Conservation (phyloP, 441 rosid species). For the Populus hybrid region DNA sequence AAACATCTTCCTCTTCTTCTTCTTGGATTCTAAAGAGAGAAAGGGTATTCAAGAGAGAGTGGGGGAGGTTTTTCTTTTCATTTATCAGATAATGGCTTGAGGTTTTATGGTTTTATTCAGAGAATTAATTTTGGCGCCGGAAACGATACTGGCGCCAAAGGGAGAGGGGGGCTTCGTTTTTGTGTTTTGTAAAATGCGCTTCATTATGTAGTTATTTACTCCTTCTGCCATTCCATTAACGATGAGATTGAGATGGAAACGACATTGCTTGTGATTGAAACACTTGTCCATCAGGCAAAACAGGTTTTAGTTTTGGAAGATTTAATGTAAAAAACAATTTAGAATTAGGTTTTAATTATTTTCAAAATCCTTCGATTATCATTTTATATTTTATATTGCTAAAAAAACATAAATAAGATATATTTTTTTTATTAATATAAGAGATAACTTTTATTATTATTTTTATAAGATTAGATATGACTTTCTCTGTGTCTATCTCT, state of each 20-base stretch:
- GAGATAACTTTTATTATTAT: no score
- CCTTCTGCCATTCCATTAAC: not conserved
- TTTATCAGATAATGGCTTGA: not conserved
- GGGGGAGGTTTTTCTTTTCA: not conserved
- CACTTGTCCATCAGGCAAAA: not conserved
- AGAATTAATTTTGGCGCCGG: not conserved
- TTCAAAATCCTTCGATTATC: not conserved
- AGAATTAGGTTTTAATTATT: not conserved
- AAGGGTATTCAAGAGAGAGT: not conserved
- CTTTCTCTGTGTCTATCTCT: no score
- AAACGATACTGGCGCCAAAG: not conserved
- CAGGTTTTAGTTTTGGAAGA: not conserved
- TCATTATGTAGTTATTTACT: not conserved
- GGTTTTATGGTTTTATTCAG: not conserved
- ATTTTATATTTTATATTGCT: no score
- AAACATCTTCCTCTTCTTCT: slow-evolving; percentile 45
- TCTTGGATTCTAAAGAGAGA: not conserved
- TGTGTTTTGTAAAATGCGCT: not conserved
- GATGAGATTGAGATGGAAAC: not conserved
- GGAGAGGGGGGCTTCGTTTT: not conserved
- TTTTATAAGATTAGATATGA: no score
- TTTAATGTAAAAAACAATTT: no score
- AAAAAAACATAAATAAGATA: no score
- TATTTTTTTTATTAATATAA: no score
- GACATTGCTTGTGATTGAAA: not conserved